Percentiles rank a stretch among this genome's conserved stretches.
These are phyloP conservation scores for Chlamydomonas sp. DNA, from an alignment of 139 green algal genomes.

Conservation along the genomic window DNA sequence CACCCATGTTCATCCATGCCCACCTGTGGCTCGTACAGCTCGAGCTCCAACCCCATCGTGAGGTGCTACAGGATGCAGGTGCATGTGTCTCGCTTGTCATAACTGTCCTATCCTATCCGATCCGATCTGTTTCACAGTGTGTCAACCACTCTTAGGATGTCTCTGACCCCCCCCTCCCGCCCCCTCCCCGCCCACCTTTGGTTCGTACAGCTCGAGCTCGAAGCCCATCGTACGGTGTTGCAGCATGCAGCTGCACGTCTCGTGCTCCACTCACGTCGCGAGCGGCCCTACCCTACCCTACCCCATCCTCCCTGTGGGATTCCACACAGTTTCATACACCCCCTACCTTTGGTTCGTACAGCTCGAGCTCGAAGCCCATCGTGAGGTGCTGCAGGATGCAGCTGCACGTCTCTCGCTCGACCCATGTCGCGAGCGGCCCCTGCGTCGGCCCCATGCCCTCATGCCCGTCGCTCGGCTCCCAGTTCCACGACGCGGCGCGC, in stretches of 20 bases:
- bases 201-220: conserved; percentile 69
- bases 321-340: no score
- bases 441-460: not conserved
- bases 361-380: conserved; percentile 68
- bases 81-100: conserved; percentile 54
- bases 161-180: no score
- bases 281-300: no score
- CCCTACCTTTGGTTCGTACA: conserved; percentile 64
- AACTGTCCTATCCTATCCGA: no score
- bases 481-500: not conserved
- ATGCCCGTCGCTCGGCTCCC: not conserved
- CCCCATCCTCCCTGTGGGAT: no score
- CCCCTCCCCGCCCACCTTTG: no score
- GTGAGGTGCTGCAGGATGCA: conserved; percentile 61
- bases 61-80: conserved; percentile 53
- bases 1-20: no score
- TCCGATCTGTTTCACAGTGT: no score
- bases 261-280: conserved; percentile 59
- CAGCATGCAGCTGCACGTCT: conserved; percentile 42
- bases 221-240: conserved; percentile 69
- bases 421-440: conserved; percentile 58
- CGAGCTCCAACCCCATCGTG: conserved; percentile 67
- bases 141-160: no score
- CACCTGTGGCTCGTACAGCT: conserved; percentile 61
- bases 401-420: conserved; percentile 47